These are phyloP conservation scores for Mallotus japonicus DNA, from an alignment of 441 rosid species.

Conservation along the genomic window DNA sequence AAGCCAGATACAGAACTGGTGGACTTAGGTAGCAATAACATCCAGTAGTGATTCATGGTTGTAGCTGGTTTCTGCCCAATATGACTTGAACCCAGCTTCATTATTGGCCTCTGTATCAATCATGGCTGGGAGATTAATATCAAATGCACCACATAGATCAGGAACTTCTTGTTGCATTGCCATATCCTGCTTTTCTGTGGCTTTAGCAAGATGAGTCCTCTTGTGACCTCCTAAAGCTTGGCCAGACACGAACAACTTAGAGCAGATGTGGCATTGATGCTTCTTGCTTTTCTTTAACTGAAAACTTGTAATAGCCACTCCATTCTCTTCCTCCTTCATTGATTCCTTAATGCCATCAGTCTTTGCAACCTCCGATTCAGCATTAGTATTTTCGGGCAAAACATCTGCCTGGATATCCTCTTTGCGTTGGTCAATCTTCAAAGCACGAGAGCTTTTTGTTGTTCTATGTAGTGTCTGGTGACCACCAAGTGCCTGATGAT, in stretches of 20 bases:
- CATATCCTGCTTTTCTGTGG: constrained; percentile 19
- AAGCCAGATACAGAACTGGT: neutral
- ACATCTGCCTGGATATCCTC: constrained; percentile 16
- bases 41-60: constrained; percentile 29
- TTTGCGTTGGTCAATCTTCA: constrained; percentile 25
- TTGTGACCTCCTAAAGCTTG: constrained; percentile 73
- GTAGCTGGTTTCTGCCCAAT: constrained; percentile 28
- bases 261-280: constrained; percentile 43
- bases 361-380: constrained; percentile 19
- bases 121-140: constrained; percentile 23
- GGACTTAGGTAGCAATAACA: constrained; percentile 31
- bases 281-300: constrained; percentile 31
- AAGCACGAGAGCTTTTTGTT: constrained; percentile 16
- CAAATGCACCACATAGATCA: constrained; percentile 16
- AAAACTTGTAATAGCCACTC: neutral
- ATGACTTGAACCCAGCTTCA: constrained; percentile 27
- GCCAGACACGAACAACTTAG: constrained; percentile 41
- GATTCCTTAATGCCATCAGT: constrained; percentile 23
- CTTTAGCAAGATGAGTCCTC: constrained; percentile 41
- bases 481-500: constrained; percentile 66
- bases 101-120: constrained; percentile 16
- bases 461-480: constrained; percentile 55
- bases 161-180: constrained; percentile 24
- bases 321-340: constrained; percentile 23
- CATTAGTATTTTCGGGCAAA: constrained; percentile 28